These are phyloP conservation scores for Stemphylium vesicarium DNA, from an alignment of 2,329 filamentous ascomycete species.

Conservation along the genomic window DNA sequence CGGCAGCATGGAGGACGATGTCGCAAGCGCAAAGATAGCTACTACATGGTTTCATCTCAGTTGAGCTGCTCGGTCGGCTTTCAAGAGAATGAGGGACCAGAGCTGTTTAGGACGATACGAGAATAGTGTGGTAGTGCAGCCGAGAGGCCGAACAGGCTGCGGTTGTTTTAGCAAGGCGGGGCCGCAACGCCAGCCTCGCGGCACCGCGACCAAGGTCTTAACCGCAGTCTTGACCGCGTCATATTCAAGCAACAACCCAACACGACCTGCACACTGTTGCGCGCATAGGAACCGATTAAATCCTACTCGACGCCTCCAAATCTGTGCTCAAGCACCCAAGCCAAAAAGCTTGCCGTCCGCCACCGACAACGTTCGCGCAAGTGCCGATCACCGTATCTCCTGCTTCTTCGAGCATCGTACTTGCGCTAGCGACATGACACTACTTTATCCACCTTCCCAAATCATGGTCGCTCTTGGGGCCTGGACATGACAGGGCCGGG, in stretches of 20 bases:
- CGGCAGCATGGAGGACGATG: conserved; percentile 4
- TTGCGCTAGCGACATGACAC: conserved; percentile 14
- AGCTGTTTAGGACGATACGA: not conserved
- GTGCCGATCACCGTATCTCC: conserved; percentile 31
- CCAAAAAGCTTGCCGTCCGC: conserved; percentile 18
- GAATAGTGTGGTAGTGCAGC: not conserved
- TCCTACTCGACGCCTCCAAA: not conserved
- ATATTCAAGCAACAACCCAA: not conserved
- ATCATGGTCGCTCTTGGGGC: conserved; percentile 16
- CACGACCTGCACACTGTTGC: not conserved
- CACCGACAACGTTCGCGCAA: conserved; percentile 15
- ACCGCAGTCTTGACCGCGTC: conserved; percentile 1
- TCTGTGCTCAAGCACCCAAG: not conserved
- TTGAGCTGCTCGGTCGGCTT: not conserved
- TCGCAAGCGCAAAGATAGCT: too few relatives aligned
- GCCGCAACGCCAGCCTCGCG: conserved; percentile 2
- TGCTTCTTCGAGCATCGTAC: conserved; percentile 30
- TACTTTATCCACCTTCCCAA: conserved; percentile 38
- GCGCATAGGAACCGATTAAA: not conserved
- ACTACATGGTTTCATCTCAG: not conserved
- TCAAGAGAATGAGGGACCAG: too few relatives aligned
- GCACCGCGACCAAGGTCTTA: not conserved
- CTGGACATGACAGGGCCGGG: conserved; percentile 13
- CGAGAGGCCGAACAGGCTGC: not conserved
- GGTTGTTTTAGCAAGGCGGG: not conserved